Conservation (phyloP, 371 early-diverging fungal genomes). For the Apophysomyces elegans region DNA sequence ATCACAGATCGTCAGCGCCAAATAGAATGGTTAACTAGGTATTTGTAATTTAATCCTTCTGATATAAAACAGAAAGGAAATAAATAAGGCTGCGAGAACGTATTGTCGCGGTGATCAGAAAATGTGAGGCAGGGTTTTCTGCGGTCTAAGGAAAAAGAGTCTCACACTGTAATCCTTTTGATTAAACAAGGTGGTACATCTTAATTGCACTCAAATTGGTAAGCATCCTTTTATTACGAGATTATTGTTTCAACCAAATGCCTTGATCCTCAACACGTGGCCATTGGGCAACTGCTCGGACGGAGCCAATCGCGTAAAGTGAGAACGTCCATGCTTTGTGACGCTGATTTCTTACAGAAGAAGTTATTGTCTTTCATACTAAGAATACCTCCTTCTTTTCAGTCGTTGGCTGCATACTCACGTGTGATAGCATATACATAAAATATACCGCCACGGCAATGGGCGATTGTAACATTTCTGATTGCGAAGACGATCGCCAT, state of each 20-base stretch:
- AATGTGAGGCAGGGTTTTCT: no score
- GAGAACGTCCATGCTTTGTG: not conserved
- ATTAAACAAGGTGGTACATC: not conserved
- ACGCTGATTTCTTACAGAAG: conserved; percentile 3
- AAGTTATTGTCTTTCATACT: not conserved
- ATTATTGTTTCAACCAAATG: not conserved
- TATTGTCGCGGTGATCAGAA: no score
- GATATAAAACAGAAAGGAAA: no score
- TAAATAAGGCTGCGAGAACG: no score
- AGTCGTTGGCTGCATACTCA: not conserved
- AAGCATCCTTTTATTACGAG: not conserved
- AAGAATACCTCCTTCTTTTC: not conserved
- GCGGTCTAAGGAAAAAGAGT: not conserved
- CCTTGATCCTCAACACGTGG: not conserved
- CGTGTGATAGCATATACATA: not conserved
- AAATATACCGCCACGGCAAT: not conserved
- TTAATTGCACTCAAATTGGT: not conserved
- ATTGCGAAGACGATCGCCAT: conserved; percentile 27
- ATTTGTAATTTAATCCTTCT: no score
- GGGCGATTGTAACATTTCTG: conserved; percentile 34
- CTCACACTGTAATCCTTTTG: not conserved
- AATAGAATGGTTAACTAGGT: no score
- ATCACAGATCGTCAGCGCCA: no score
- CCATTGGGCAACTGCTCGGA: not conserved
- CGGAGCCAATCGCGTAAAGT: conserved; percentile 3